Base-by-base conservation (phyloP, 1,284 basidiomycete genomes). In the Xanthoconium separans region DNA sequence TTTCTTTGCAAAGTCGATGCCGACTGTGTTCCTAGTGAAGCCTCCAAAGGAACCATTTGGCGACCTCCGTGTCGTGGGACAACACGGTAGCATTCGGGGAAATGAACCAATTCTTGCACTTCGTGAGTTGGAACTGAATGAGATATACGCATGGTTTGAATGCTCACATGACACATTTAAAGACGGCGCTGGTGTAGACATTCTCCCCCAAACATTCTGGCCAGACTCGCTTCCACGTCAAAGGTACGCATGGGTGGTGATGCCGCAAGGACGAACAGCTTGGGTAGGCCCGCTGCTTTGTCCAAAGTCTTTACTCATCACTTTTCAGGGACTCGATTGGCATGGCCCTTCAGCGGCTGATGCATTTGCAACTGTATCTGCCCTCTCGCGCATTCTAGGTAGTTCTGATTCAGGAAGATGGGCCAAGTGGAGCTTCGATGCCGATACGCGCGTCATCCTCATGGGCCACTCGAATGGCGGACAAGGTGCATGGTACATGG, bases 391-490 rank as follows among this genome's bases (percentile, higher is more conserved):
- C 4, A 81, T 86, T 44, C 70, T 87, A 39, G 57, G 56, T 49
- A 61, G 2, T 30, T 53, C 58, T 20, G 51, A 53, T 10, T 65
- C 62, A 16, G 58, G 64, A 2, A 57, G 62, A 15, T 84, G 80
- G 78, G 68, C 69, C 44, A 53, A 63, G 12, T 83, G 80, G 75
- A 56, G 61, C 10, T 70, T 80, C 3, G 56, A 65, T 22, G 30
- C 64, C 2, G 64, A 77, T 8, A 72, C 75, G 2, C 75, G 74
- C 30, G 80, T 85, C 0, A 68, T 91, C 11, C 65, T 95, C 8
- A 74, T 95, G 44, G 94, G 94, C 0, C 94, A 97, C 66, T 95
- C 93, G 2, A 97, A 97, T 66, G 94, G 94, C 10, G 94, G 93
- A 4, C 94, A 96, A 70, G 94, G 94, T 0, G 78, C 87, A 3